These are phyloP conservation scores for Guyanaporus albipodus DNA, from an alignment of 768 basidiomycete genomes.

Conservation along the genomic window DNA sequence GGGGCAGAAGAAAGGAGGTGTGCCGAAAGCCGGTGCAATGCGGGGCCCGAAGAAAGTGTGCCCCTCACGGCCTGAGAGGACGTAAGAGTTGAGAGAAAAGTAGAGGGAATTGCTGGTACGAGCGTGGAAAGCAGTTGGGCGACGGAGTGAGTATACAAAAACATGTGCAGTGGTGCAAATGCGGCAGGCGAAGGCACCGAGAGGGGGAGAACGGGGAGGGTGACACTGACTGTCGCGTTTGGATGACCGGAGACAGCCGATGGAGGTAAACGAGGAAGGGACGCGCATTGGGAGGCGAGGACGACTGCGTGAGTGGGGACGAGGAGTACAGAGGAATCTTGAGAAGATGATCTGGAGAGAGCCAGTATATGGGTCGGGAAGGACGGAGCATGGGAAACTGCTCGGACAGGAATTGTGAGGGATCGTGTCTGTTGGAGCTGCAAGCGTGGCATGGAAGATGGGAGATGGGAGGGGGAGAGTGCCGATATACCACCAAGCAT, in stretches of 20 bases:
- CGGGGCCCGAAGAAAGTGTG: conserved; percentile 44
- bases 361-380: conserved; percentile 55
- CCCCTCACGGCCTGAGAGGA: conserved; percentile 34
- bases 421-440: conserved; percentile 32
- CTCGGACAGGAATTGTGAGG: conserved; percentile 31
- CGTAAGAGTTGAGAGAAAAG: conserved; percentile 30
- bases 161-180: conserved; percentile 57
- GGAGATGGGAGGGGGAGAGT: conserved; percentile 46
- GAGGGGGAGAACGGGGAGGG: conserved; percentile 60
- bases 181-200: conserved; percentile 58
- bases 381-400: conserved; percentile 17
- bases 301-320: conserved; percentile 69
- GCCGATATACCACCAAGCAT: conserved; percentile 42
- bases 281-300: conserved; percentile 64
- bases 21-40: conserved; percentile 52
- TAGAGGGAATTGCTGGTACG: conserved; percentile 32
- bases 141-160: conserved; percentile 61
- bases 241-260: conserved; percentile 32
- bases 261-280: conserved; percentile 53
- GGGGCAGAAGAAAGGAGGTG: conserved; percentile 49
- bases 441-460: conserved; percentile 26
- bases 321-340: conserved; percentile 38
- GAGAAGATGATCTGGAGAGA: conserved; percentile 31
- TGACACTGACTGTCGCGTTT: conserved; percentile 33
- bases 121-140: conserved; percentile 50